Evolutionary conservation across 2,329 filamentous ascomycete genomes (phyloP).

Genomic region (Didymellaceae sp.): DNA sequence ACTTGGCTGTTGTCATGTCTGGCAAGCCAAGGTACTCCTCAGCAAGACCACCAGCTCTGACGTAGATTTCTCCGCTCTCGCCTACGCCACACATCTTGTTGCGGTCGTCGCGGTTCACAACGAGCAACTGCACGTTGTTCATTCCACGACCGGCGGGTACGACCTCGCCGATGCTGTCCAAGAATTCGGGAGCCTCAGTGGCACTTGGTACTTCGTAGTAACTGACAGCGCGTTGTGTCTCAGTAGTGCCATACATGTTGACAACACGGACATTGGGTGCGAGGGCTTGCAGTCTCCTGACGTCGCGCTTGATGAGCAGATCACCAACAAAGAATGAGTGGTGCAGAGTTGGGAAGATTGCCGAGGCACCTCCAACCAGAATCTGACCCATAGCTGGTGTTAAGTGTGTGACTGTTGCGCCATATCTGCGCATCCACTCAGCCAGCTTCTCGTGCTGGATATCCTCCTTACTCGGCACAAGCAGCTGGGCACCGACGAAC

Average conservation of each 20-base stretch:
- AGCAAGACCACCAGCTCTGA: constrained; percentile 82
- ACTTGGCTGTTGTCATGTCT: constrained; percentile 74
- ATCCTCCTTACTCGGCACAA: constrained; percentile 80
- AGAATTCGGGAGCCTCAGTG: constrained; percentile 66
- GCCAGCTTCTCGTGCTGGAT: constrained; percentile 85
- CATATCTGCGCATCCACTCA: constrained; percentile 83
- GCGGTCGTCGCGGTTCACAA: constrained; percentile 11
- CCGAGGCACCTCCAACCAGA: constrained; percentile 80
- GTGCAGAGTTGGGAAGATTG: constrained; percentile 77
- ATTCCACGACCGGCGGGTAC: constrained; percentile 88
- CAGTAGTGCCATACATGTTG: constrained; percentile 90
- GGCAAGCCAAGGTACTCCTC: constrained; percentile 74
- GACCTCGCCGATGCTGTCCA: constrained; percentile 73
- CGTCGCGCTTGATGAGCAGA: constrained; percentile 84
- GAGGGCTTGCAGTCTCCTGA: constrained; percentile 74
- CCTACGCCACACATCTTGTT: constrained; percentile 76
- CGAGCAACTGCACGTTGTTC: constrained; percentile 74
- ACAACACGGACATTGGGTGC: constrained; percentile 77
- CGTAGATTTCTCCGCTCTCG: constrained; percentile 82
- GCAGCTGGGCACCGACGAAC: constrained; percentile 79
- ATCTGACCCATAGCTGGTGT: constrained; percentile 98
- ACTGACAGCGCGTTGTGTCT: constrained; percentile 80
- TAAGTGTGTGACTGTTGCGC: constrained; percentile 81
- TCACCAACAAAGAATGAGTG: constrained; percentile 92
- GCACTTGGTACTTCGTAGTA: constrained; percentile 79